These are phyloP conservation scores for Kregervanrija fluxuum DNA, from an alignment of 805 yeast species.

Conservation along the genomic window DNA sequence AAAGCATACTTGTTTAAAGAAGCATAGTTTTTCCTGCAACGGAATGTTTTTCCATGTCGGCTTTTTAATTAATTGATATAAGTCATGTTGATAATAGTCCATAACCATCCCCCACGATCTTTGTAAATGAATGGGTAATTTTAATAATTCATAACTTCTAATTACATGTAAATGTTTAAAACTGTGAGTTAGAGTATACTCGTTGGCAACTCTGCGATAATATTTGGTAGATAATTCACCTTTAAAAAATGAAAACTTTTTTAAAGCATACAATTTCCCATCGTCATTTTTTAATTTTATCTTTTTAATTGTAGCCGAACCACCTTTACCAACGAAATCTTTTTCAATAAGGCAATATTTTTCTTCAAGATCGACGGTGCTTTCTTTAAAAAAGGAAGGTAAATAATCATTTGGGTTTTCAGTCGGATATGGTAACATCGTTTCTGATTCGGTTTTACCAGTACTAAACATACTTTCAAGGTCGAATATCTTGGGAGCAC, in stretches of 20 bases:
- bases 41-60: slow-evolving; percentile 52
- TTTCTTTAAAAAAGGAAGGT: slow-evolving; percentile 47
- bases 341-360: slow-evolving; percentile 43
- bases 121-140: slow-evolving; percentile 50
- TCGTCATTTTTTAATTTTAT: slow-evolving; percentile 27
- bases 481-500: slow-evolving; percentile 22
- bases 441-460: slow-evolving; percentile 25
- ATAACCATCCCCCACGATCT: slow-evolving; percentile 75
- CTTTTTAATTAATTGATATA: slow-evolving; percentile 46
- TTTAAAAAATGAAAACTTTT: slow-evolving; percentile 49
- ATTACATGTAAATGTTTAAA: slow-evolving; percentile 53
- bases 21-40: slow-evolving; percentile 49
- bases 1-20: slow-evolving; percentile 59
- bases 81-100: slow-evolving; percentile 58
- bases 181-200: slow-evolving; percentile 52
- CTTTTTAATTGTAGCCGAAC: slow-evolving; percentile 59
- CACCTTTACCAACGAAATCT: slow-evolving; percentile 55
- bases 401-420: slow-evolving; percentile 58
- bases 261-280: slow-evolving; percentile 51
- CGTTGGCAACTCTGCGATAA: slow-evolving; percentile 57
- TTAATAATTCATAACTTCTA: slow-evolving; percentile 45
- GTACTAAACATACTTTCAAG: slow-evolving; percentile 22
- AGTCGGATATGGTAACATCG: slow-evolving; percentile 52
- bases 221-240: slow-evolving; percentile 44
- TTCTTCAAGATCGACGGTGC: slow-evolving; percentile 41